Evolutionary conservation across 805 yeast genomes (phyloP).

Genomic region (Komagataella mondaviorum): DNA sequence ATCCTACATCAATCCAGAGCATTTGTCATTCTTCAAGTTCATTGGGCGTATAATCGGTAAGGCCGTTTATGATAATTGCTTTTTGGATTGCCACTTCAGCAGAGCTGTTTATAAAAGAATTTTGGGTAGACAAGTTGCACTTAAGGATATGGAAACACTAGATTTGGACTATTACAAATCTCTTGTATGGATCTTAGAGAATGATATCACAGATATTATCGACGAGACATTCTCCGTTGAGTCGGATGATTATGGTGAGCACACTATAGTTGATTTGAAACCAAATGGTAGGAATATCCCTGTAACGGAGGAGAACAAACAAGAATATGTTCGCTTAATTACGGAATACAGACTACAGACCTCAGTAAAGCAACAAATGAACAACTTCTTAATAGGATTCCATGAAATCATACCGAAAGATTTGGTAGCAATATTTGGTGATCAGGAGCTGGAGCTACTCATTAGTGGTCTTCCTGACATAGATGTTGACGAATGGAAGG

Average conservation of each 20-base stretch:
- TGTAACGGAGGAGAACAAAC: slow-evolving; percentile 84
- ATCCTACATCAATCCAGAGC: slow-evolving; percentile 88
- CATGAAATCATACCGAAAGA: slow-evolving; percentile 82
- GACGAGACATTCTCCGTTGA: slow-evolving; percentile 92
- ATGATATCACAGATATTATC: slow-evolving; percentile 90
- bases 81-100: slow-evolving; percentile 88
- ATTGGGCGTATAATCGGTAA: slow-evolving; percentile 91
- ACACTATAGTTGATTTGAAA: slow-evolving; percentile 66
- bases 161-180: slow-evolving; percentile 91
- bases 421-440: slow-evolving; percentile 78
- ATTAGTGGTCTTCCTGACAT: slow-evolving; percentile 94
- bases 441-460: slow-evolving; percentile 85
- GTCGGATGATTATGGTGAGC: slow-evolving; percentile 88
- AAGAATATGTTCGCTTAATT: slow-evolving; percentile 73
- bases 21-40: slow-evolving; percentile 82
- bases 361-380: slow-evolving; percentile 81
- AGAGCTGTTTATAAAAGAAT: slow-evolving; percentile 88
- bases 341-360: slow-evolving; percentile 78
- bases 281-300: slow-evolving; percentile 73
- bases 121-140: slow-evolving; percentile 63
- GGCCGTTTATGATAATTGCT: slow-evolving; percentile 78
- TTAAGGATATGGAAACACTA: slow-evolving; percentile 88
- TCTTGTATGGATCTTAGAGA: slow-evolving; percentile 89
- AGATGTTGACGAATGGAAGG: slow-evolving; percentile 93
- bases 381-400: slow-evolving; percentile 75